phyloP scores from a whole-genome alignment of 805 yeast genomes.

The Millerago galiae region DNA sequence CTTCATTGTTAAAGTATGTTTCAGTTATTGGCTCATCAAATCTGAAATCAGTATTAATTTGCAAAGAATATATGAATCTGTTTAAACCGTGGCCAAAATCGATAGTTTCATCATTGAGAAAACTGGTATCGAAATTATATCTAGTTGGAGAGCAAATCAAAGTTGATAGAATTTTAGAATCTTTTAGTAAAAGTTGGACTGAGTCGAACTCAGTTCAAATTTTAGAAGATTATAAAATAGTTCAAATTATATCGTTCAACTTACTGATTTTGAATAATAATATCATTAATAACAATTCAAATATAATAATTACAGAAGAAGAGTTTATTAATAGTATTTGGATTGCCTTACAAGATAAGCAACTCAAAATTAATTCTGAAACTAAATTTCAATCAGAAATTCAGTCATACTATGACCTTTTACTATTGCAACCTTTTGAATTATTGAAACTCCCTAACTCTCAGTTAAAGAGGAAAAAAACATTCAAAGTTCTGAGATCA shows the following conservation, averaged over 20 bases:
- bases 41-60: slow-evolving; percentile 16
- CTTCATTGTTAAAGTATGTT: slow-evolving; percentile 37
- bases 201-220: slow-evolving; percentile 39
- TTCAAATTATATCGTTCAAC: slow-evolving; percentile 68
- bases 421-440: slow-evolving; percentile 17
- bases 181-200: slow-evolving; percentile 61
- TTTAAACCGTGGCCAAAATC: slow-evolving; percentile 41
- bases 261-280: slow-evolving; percentile 72
- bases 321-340: slow-evolving; percentile 46
- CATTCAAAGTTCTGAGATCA: slow-evolving; percentile 6
- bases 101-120: slow-evolving; percentile 50
- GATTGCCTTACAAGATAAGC: slow-evolving; percentile 33
- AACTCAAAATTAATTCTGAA: slow-evolving; percentile 1
- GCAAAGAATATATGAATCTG: slow-evolving; percentile 31
- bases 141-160: slow-evolving; percentile 80
- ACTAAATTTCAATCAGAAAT: slow-evolving; percentile 11
- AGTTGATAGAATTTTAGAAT: slow-evolving; percentile 65
- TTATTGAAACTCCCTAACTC: slow-evolving; percentile 6
- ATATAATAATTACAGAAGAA: slow-evolving; percentile 31
- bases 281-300: slow-evolving; percentile 42
- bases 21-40: slow-evolving; percentile 31
- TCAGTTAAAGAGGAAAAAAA: slow-evolving; percentile 2
- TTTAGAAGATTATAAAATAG: slow-evolving; percentile 48
- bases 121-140: slow-evolving; percentile 59
- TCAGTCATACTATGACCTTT: slow-evolving; percentile 33